Conservation (phyloP, 176 grass and related monocot species). For the Oryza nivara region DNA sequence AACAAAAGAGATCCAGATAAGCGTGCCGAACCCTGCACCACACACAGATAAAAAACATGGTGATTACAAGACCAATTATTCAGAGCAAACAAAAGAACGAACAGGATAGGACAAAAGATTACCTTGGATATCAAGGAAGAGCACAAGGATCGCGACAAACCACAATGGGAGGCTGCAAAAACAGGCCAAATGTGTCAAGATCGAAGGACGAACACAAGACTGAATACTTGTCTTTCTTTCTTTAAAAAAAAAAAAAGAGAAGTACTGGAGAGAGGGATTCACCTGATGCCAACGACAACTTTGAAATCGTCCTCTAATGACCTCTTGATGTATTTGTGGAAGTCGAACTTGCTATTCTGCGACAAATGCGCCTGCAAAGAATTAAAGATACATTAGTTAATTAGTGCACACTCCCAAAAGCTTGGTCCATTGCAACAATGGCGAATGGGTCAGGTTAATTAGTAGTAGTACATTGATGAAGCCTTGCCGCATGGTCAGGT, state of each 20-base stretch:
- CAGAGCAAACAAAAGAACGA: not conserved
- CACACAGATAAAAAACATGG: constrained; percentile 9
- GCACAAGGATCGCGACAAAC: constrained; percentile 60
- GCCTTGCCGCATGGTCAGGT: constrained; percentile 79
- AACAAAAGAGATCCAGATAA: constrained; percentile 58
- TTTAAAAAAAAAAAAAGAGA: not conserved
- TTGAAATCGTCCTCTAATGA: constrained; percentile 94
- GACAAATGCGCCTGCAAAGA: constrained; percentile 67
- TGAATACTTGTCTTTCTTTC: not conserved
- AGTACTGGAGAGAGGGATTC: not conserved
- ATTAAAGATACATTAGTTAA: not conserved
- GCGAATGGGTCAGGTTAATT: not conserved
- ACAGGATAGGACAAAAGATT: not conserved
- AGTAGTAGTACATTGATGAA: constrained; percentile 71
- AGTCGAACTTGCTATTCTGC: constrained; percentile 68
- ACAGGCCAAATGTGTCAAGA: constrained; percentile 33
- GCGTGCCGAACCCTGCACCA: constrained; percentile 41
- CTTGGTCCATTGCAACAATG: not conserved
- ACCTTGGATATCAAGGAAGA: constrained; percentile 56
- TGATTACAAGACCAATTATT: constrained; percentile 3
- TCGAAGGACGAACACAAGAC: not conserved
- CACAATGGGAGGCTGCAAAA: constrained; percentile 61
- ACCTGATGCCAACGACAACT: constrained; percentile 91
- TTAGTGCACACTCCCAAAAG: not conserved
- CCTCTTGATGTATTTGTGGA: constrained; percentile 90